Conservation (phyloP, 495 filamentous ascomycete genomes). For the Terfezia claveryi region DNA sequence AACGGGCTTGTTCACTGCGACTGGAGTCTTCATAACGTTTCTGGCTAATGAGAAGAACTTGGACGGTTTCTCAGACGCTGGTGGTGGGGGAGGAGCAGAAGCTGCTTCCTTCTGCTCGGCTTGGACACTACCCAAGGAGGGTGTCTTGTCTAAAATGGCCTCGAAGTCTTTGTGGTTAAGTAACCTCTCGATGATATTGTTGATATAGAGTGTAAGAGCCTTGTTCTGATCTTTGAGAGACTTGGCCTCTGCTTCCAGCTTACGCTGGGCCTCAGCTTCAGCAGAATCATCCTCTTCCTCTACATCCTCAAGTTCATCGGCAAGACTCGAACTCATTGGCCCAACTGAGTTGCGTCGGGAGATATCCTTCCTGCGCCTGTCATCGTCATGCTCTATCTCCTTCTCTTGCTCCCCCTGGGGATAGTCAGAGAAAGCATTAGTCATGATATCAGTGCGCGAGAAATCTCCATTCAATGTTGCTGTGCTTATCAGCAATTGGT, state of each 20-base stretch:
- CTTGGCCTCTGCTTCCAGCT: slow-evolving; percentile 58
- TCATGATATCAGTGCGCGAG: slow-evolving; percentile 62
- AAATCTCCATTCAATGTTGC: slow-evolving; percentile 90
- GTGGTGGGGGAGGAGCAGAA: slow-evolving; percentile 24
- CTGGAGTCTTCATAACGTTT: neutral
- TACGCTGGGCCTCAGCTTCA: slow-evolving; percentile 35
- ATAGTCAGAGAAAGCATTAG: slow-evolving; percentile 22
- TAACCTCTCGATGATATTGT: slow-evolving; percentile 88
- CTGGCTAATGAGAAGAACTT: neutral
- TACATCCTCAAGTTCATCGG: slow-evolving; percentile 62
- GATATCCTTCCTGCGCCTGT: slow-evolving; percentile 13
- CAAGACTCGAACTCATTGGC: slow-evolving; percentile 25
- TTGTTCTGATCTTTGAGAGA: slow-evolving; percentile 86
- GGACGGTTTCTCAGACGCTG: neutral
- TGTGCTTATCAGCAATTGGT: slow-evolving; percentile 78
- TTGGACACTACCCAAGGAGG: slow-evolving; percentile 16
- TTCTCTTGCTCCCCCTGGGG: slow-evolving; percentile 12
- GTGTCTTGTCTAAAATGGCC: slow-evolving; percentile 57
- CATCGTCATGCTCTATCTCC: slow-evolving; percentile 13
- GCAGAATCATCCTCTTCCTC: slow-evolving; percentile 34
- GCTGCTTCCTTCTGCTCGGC: neutral
- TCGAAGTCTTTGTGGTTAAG: slow-evolving; percentile 89
- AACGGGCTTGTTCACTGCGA: slow-evolving; percentile 19
- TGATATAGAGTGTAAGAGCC: slow-evolving; percentile 87
- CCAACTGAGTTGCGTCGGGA: slow-evolving; percentile 25